Percentiles rank a stretch among this genome's conserved stretches.
Conservation (phyloP, 2,329 filamentous ascomycete genomes). For the Monilinia fructicola region DNA sequence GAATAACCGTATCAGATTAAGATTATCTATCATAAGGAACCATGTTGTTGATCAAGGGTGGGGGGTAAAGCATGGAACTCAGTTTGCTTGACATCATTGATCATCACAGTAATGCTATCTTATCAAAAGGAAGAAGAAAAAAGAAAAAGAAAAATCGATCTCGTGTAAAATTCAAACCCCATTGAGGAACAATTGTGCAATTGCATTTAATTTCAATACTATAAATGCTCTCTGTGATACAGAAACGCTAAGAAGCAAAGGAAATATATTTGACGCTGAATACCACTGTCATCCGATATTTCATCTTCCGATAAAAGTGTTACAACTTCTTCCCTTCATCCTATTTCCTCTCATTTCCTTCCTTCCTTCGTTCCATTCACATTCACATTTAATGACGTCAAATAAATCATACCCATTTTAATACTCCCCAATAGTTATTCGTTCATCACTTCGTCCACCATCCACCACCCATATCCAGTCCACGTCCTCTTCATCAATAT, state of each 20-base stretch:
- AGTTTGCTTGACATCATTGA: not conserved
- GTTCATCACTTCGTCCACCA: conserved; percentile 5
- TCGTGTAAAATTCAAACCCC: too few relatives aligned
- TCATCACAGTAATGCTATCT: not conserved
- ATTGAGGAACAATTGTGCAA: not conserved
- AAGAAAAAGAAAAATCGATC: too few relatives aligned
- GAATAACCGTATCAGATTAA: too few relatives aligned
- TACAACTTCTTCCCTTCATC: not conserved
- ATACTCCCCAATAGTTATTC: conserved; percentile 12
- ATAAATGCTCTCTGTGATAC: conserved; percentile 29
- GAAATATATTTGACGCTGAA: conserved; percentile 32
- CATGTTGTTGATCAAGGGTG: not conserved
- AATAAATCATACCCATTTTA: not conserved
- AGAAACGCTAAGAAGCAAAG: conserved; percentile 32
- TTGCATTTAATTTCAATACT: conserved; percentile 26
- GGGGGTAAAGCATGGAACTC: not conserved
- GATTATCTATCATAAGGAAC: not conserved
- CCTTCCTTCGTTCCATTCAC: not conserved
- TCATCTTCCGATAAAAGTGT: not conserved
- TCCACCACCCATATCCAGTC: conserved; percentile 1
- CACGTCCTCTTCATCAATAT: conserved; percentile 14
- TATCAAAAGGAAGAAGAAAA: too few relatives aligned
- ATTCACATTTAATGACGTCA: not conserved
- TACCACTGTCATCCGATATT: conserved; percentile 3
- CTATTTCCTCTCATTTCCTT: conserved; percentile 1